Conservation (phyloP, 495 filamentous ascomycete genomes). For the Extremus antarcticus region DNA sequence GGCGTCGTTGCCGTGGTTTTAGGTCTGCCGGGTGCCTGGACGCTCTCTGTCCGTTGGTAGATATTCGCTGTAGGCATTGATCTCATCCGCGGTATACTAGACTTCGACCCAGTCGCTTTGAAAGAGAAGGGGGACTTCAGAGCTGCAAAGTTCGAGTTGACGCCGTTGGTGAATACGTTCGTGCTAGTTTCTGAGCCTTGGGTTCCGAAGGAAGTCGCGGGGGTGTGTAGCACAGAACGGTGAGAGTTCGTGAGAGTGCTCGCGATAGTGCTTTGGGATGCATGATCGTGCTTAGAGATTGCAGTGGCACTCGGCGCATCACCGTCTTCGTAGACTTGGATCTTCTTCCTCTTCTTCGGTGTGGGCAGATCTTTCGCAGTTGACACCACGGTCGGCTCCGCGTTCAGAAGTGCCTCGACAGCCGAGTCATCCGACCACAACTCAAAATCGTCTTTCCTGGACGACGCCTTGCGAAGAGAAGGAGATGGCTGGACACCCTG, state of each 20-base stretch:
- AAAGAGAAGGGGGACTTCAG: constrained; percentile 9
- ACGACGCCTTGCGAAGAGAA: constrained; percentile 37
- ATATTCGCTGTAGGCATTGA: background rate
- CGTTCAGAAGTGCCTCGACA: constrained; percentile 38
- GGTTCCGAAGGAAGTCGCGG: constrained; percentile 7
- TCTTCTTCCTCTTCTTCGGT: constrained; percentile 26
- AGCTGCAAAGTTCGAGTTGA: constrained; percentile 7
- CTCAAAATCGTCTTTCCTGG: constrained; percentile 41
- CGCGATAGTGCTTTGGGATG: constrained; percentile 9
- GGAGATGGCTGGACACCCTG: constrained; percentile 37
- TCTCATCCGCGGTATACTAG: background rate
- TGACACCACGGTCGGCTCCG: constrained; percentile 36
- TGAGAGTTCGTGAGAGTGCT: background rate
- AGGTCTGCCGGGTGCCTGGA: background rate
- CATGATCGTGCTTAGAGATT: background rate
- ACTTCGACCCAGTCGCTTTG: background rate
- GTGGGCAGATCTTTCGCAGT: constrained; percentile 29
- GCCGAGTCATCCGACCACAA: constrained; percentile 59
- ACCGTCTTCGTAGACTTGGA: constrained; percentile 23
- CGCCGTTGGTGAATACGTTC: constrained; percentile 10
- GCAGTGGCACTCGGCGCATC: constrained; percentile 10
- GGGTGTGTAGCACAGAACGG: background rate
- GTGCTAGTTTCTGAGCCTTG: background rate
- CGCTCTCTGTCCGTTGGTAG: background rate
- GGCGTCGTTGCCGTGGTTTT: no score